A percentile compares a stretch with the other conserved stretches of the same genome.
Evolutionary conservation across 2,329 filamentous ascomycete species (phyloP).

Genomic region (Dichotomopilus funicola): DNA sequence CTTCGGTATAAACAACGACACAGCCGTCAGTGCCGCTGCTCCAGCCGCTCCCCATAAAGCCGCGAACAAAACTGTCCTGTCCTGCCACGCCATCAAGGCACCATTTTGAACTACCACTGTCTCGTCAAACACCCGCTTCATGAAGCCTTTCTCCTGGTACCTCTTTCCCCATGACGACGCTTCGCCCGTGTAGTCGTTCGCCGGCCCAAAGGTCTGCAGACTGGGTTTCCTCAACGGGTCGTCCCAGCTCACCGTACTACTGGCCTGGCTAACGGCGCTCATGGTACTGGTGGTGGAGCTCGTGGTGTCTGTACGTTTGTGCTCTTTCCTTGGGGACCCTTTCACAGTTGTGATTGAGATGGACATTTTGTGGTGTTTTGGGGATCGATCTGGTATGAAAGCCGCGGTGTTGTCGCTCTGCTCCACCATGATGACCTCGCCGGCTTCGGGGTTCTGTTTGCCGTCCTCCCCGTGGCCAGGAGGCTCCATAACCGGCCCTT

Average conservation of each 20-base stretch:
- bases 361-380: no score
- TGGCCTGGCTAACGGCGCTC: slow-evolving; percentile 7
- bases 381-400: no score
- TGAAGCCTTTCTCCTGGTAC: slow-evolving; percentile 25
- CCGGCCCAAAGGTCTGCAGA: slow-evolving; percentile 30
- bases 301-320: slow-evolving; percentile 10
- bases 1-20: slow-evolving; percentile 27
- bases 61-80: slow-evolving; percentile 29
- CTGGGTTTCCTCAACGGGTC: slow-evolving; percentile 26
- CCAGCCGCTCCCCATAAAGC: slow-evolving; percentile 29
- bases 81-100: slow-evolving; percentile 30
- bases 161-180: slow-evolving; percentile 24
- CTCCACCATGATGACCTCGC: no score
- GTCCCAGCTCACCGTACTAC: slow-evolving; percentile 12
- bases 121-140: slow-evolving; percentile 27
- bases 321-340: slow-evolving; percentile 9
- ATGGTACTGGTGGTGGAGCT: slow-evolving; percentile 6
- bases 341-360: no score
- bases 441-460: slow-evolving; percentile 6
- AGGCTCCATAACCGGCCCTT: slow-evolving; percentile 30
- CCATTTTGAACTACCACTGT: slow-evolving; percentile 29
- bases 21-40: slow-evolving; percentile 9
- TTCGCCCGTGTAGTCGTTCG: slow-evolving; percentile 30
- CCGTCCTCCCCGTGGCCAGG: slow-evolving; percentile 28
- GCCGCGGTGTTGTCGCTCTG: no score